Base-by-base conservation (phyloP, 805 yeast species). In the Cyberlindnera xishuangbannaensis region DNA sequence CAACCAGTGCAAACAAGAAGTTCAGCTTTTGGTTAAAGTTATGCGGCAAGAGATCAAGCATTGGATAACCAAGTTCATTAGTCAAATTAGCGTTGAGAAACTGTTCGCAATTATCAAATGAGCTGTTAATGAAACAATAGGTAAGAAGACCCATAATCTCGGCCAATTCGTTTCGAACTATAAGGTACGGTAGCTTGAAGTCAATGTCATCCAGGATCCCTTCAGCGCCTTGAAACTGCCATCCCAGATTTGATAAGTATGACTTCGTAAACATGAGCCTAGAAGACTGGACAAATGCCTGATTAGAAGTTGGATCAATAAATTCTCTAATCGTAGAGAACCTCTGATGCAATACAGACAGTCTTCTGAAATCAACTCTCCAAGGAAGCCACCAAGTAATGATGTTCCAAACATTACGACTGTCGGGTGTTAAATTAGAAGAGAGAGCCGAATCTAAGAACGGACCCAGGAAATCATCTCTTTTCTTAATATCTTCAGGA, bases 341-440 rank as follows among this genome's bases (percentile, higher is more conserved):
- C 18, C 67, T 56, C 14, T 69, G 61, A 58, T 19, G 61, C 51
- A 15, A 67, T 10, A 67, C 65, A 11, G 79, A 77, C 34, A 73
- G 69, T 37, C 95, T 69, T 51, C 95, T 71, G 30, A 67, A 44
- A 53, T 84, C 94, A 24, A 76, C 63, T 44, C 73, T 78, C 0
- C 75, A 56, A 0, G 86, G 82, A 2, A 76, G 50, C 83, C 86
- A 81, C 80, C 85, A 79, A 4, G 80, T 64, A 31, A 84, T 71
- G 0, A 85, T 70, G 22, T 67, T 66, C 97, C 97, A 92, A 25
- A 83, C 75, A 14, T 68, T 71, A 24, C 69, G 58, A 4, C 78
- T 80, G 20, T 87, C 92, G 4, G 86, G 94, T 1, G 84, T 72
- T 35, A 90, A 56, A 28, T 79, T 84, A 21, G 67, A 59, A 6